Base-by-base conservation (phyloP, 1,284 basidiomycete genomes). In the Rhodotorula sp. region DNA sequence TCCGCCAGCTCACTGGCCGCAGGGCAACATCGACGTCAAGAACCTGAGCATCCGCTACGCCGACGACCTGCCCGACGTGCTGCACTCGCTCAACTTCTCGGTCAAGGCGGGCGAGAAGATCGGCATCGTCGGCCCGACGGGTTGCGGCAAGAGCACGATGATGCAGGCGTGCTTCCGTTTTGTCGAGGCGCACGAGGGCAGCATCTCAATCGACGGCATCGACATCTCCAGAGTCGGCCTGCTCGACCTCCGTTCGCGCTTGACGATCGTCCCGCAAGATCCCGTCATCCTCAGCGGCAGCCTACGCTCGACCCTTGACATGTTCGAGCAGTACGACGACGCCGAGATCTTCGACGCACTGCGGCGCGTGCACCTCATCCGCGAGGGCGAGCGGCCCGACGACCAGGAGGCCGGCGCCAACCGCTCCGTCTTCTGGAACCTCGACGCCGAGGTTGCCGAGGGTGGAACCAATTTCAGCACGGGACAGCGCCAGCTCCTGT, bases 131-230 rank as follows among this genome's bases (percentile, higher is more conserved):
- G 54, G 59, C 9, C 23, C 64, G 41, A 97, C 94, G 0, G 95
- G 96, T 23, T 83, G 84, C 41, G 92, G 92, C 59, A 94, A 95
- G 83, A 91, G 89, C 68, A 97, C 93, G 1, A 86, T 97, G 23
- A 93, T 93, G 0, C 84, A 97, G 42, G 91, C 91, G 27, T 93
- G 97, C 85, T 97, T 98, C 89, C 88, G 97, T 64, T 96, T 97
- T 79, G 92, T 96, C 34, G 93, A 97, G 78, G 90, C 93, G 0
- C 88, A 88, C 0, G 86, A 89, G 78, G 93, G 93, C 3, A 83
- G 84, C 9, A 97, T 99, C 68, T 67, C 89, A 27, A 87, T 99
- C 61, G 96, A 98, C 81, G 91, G 87, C n/a, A 77, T 95, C 41
- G 91, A 97, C 77, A 94, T 94, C 67, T 84, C 91, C 50, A 86